A percentile compares a stretch with the other conserved stretches of the same genome.
These are phyloP conservation scores for Saccharomycopsis sp. DNA, from an alignment of 805 yeast species.

Conservation along the genomic window DNA sequence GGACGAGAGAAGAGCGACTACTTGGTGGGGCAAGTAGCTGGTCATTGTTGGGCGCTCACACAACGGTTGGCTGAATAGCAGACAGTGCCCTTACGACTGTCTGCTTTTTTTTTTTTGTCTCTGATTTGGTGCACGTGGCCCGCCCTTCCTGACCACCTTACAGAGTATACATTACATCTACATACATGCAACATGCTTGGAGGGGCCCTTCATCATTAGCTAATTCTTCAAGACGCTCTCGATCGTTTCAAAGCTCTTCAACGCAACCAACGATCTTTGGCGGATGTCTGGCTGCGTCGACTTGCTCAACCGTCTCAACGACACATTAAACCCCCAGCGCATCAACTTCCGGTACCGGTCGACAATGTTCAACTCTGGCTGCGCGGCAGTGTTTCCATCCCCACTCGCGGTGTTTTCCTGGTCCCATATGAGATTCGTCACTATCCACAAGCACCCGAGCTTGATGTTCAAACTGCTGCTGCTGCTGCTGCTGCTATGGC, in stretches of 20 bases:
- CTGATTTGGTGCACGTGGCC: too few relatives aligned
- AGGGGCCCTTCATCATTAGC: too few relatives aligned
- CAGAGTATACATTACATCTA: too few relatives aligned
- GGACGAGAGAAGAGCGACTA: too few relatives aligned
- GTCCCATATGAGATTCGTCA: slow-evolving; percentile 14
- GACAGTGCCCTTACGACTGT: too few relatives aligned
- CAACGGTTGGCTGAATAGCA: too few relatives aligned
- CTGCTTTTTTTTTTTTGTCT: too few relatives aligned
- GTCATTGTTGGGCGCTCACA: too few relatives aligned
- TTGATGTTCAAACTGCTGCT: slow-evolving; percentile 5
- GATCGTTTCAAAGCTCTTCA: slow-evolving; percentile 3
- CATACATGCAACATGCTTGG: too few relatives aligned
- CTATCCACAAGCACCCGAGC: slow-evolving; percentile 15
- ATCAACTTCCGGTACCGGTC: neutral
- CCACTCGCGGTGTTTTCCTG: neutral
- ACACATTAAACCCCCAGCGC: neutral
- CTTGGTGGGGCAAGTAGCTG: too few relatives aligned
- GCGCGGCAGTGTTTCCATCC: neutral
- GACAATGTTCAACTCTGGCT: neutral
- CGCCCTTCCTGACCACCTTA: too few relatives aligned
- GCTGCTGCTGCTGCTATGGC: too few relatives aligned
- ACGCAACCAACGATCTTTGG: slow-evolving; percentile 6
- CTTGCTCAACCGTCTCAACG: neutral
- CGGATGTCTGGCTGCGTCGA: neutral
- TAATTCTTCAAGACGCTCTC: neutral